Percentiles rank a stretch among this genome's conserved stretches.
These are phyloP conservation scores for Hibiscus syriacus DNA, from an alignment of 345 rosid species.

Conservation along the genomic window DNA sequence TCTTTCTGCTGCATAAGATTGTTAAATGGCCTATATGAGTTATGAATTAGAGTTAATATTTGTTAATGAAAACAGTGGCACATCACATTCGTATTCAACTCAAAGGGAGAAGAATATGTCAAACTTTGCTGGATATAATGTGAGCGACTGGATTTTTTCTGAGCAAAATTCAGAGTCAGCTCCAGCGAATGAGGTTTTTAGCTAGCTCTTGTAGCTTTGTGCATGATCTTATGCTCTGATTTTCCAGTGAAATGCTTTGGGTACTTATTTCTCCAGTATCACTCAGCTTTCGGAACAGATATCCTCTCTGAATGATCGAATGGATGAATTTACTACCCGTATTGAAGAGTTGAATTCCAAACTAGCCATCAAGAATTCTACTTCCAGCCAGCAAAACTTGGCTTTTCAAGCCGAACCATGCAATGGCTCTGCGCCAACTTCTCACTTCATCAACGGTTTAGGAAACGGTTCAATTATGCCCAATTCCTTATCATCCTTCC, in stretches of 20 bases:
- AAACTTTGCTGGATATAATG: slow-evolving; percentile 33
- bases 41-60: not conserved
- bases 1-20: not conserved
- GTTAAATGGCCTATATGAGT: not conserved
- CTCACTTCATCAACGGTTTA: slow-evolving; percentile 69
- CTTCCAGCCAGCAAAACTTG: slow-evolving; percentile 60
- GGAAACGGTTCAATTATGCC: slow-evolving; percentile 74
- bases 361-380: slow-evolving; percentile 39
- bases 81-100: slow-evolving; percentile 85
- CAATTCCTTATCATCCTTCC: slow-evolving; percentile 69
- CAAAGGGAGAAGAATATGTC: slow-evolving; percentile 64
- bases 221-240: slow-evolving; percentile 2
- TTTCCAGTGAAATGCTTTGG: not conserved
- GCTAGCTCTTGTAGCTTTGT: not conserved
- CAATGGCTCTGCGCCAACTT: slow-evolving; percentile 80
- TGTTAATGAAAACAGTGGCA: slow-evolving; percentile 46
- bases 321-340: slow-evolving; percentile 75
- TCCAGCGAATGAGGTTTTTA: slow-evolving; percentile 46
- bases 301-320: slow-evolving; percentile 69
- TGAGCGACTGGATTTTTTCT: slow-evolving; percentile 31
- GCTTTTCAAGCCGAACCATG: slow-evolving; percentile 56
- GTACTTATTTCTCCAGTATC: not conserved
- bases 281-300: slow-evolving; percentile 89
- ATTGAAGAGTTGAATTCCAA: slow-evolving; percentile 75
- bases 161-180: slow-evolving; percentile 32